These are phyloP conservation scores for Limnanthes douglasii DNA, from an alignment of 345 rosid genomes.

Conservation along the genomic window DNA sequence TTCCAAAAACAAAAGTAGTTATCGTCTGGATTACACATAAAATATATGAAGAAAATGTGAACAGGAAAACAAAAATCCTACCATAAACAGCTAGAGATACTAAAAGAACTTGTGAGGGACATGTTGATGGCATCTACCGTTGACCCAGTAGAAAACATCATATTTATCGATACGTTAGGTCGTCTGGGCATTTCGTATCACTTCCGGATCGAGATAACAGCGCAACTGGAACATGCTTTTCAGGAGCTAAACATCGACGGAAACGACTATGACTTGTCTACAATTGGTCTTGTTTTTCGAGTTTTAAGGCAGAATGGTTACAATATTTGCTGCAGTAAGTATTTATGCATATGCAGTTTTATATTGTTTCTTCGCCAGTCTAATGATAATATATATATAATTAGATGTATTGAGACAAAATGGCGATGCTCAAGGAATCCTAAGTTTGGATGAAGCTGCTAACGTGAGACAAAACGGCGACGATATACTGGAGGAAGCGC, in stretches of 20 bases:
- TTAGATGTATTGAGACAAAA: constrained; percentile 7
- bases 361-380: no score
- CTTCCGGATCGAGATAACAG: neutral
- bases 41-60: no score
- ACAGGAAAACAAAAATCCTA: neutral
- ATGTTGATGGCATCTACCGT: neutral
- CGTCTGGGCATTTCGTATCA: constrained; percentile 10
- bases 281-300: constrained; percentile 4
- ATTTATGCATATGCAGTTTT: neutral
- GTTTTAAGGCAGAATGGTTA: constrained; percentile 8
- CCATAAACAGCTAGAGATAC: neutral
- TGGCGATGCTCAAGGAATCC: constrained; percentile 2
- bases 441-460: constrained; percentile 9
- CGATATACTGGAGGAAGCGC: constrained; percentile 7
- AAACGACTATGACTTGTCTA: neutral
- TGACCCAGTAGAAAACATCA: neutral
- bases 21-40: no score
- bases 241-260: neutral
- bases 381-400: no score
- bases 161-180: constrained; percentile 5
- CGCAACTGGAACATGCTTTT: constrained; percentile 2
- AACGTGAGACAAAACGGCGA: constrained; percentile 6
- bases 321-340: neutral
- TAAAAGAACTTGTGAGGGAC: neutral
- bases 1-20: no score